Percentiles rank a stretch among this genome's conserved stretches.
These are phyloP conservation scores for Diaporthe sp. DNA, from an alignment of 2,329 filamentous ascomycete genomes.

Conservation along the genomic window DNA sequence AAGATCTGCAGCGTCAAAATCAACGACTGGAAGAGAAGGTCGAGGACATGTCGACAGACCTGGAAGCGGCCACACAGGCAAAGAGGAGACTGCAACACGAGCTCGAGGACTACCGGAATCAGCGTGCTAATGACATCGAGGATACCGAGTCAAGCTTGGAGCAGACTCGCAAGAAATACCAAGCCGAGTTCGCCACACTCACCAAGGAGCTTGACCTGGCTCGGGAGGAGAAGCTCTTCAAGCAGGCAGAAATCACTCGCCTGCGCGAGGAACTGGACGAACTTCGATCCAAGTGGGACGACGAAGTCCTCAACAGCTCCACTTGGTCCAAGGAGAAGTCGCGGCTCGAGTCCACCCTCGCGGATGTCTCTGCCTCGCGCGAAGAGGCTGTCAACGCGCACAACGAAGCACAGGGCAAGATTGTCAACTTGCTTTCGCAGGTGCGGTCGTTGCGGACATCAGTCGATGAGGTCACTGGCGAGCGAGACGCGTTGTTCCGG, in stretches of 20 bases:
- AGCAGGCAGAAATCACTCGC: slow-evolving; percentile 86
- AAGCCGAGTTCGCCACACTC: slow-evolving; percentile 88
- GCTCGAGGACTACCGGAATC: slow-evolving; percentile 95
- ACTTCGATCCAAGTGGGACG: slow-evolving; percentile 95
- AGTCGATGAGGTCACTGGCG: slow-evolving; percentile 86
- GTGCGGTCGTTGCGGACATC: slow-evolving; percentile 86
- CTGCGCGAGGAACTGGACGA: slow-evolving; percentile 97
- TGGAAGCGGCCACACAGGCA: slow-evolving; percentile 85
- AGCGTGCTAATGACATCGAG: slow-evolving; percentile 95
- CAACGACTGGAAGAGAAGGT: slow-evolving; percentile 91
- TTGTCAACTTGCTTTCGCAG: slow-evolving; percentile 90
- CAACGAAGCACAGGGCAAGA: slow-evolving; percentile 93
- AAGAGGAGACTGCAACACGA: slow-evolving; percentile 97
- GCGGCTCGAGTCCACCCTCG: slow-evolving; percentile 87
- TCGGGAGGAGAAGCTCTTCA: slow-evolving; percentile 88
- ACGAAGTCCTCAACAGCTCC: slow-evolving; percentile 96
- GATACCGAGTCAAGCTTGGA: slow-evolving; percentile 97
- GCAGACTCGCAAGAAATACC: slow-evolving; percentile 97
- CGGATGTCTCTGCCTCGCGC: slow-evolving; percentile 89
- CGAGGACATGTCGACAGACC: slow-evolving; percentile 91
- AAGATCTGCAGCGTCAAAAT: slow-evolving; percentile 90
- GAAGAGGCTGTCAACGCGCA: slow-evolving; percentile 95
- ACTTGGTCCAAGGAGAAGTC: slow-evolving; percentile 99
- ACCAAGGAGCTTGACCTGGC: slow-evolving; percentile 95
- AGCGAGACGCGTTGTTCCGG: slow-evolving; percentile 85